These are phyloP conservation scores for Leishmania lainsoni DNA, from an alignment of 208 protist genomes.

Conservation along the genomic window DNA sequence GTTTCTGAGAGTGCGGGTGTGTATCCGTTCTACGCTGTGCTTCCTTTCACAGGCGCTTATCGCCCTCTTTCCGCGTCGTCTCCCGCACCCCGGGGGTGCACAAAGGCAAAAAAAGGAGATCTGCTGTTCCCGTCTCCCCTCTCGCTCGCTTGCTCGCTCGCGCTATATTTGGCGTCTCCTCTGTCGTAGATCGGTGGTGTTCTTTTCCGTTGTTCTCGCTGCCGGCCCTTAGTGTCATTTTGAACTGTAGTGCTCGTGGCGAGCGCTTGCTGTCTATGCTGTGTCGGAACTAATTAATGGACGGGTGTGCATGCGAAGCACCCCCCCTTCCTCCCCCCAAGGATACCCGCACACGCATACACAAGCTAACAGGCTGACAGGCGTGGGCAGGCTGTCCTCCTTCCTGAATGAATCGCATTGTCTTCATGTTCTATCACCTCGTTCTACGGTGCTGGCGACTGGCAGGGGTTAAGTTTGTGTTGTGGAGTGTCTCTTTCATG, in stretches of 20 bases:
- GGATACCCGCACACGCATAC: neutral
- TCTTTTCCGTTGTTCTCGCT: neutral
- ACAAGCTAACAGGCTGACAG: neutral
- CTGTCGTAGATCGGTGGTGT: neutral
- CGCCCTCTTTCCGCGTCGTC: neutral
- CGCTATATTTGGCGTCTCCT: neutral
- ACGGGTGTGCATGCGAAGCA: neutral
- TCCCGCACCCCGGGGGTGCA: neutral
- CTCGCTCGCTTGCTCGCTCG: neutral
- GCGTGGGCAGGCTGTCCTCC: neutral
- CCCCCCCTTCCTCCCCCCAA: neutral
- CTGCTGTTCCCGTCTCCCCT: neutral
- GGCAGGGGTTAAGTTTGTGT: neutral
- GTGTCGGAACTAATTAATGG: neutral
- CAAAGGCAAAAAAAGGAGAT: neutral
- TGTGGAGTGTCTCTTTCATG: neutral
- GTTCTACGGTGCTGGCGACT: neutral
- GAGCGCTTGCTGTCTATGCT: conserved; percentile 5
- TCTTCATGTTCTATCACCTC: neutral
- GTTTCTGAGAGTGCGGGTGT: neutral
- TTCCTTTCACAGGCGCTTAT: neutral
- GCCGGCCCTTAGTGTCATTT: neutral
- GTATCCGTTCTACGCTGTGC: neutral
- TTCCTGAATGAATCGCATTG: neutral
- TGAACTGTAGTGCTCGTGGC: neutral